These are phyloP conservation scores for Cercis canadensis DNA, from an alignment of 306 rosid genomes.

Conservation along the genomic window DNA sequence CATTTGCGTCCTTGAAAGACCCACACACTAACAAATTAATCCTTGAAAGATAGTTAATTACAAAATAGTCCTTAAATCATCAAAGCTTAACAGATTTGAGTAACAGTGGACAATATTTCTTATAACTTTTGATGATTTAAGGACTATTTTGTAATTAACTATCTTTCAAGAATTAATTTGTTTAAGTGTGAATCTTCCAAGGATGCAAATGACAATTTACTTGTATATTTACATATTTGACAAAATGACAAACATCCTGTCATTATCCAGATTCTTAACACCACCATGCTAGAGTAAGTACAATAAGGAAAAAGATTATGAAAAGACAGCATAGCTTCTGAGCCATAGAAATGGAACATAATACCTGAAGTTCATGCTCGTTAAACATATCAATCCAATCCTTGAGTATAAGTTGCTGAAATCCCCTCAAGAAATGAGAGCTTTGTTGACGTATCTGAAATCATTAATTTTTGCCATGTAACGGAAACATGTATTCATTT, in stretches of 20 bases:
- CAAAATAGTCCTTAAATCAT: no score
- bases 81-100: no score
- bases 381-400: conserved; percentile 98
- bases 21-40: no score
- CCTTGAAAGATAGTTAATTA: no score
- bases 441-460: conserved; percentile 25
- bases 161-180: no score
- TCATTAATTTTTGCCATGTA: conserved; percentile 7
- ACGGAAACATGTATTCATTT: conserved; percentile 15
- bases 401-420: conserved; percentile 95
- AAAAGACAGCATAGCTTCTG: neutral
- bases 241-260: conserved; percentile 26
- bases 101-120: no score
- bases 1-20: no score
- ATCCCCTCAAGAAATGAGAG: conserved; percentile 82
- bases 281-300: conserved; percentile 14
- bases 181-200: no score
- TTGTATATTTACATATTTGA: neutral
- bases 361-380: conserved; percentile 98
- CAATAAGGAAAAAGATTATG: neutral
- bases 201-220: no score
- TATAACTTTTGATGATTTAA: no score
- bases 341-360: conserved; percentile 29
- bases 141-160: no score
- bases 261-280: conserved; percentile 16